Conservation (phyloP, 23 red algal genomes). For the Gracilaria caudata region DNA sequence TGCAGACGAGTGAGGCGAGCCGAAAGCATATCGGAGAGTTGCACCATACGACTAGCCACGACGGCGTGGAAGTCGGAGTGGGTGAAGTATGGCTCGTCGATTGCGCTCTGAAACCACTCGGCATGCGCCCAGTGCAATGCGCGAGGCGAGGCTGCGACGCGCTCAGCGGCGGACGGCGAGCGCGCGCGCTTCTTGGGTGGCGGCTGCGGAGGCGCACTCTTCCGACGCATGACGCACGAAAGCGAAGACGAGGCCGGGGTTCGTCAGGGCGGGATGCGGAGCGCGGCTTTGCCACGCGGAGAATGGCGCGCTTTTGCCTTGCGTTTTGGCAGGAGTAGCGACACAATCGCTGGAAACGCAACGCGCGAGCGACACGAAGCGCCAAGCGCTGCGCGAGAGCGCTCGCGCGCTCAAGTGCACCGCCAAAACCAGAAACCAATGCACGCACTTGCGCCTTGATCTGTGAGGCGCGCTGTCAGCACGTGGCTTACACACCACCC, state of each 20-base stretch:
- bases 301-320: neutral
- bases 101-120: conserved; percentile 46
- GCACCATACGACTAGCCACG: conserved; percentile 44
- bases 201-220: conserved; percentile 6
- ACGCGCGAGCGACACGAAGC: neutral
- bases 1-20: conserved; percentile 28
- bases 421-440: neutral
- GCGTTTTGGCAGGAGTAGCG: neutral
- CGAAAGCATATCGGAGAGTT: conserved; percentile 38
- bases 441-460: neutral
- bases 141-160: neutral
- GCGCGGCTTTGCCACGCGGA: neutral
- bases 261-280: neutral
- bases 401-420: neutral
- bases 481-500: neutral
- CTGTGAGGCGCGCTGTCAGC: conserved; percentile 3
- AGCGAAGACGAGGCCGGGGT: neutral
- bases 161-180: conserved; percentile 7
- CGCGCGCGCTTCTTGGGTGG: conserved; percentile 34
- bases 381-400: neutral
- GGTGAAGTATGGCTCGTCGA: conserved; percentile 72
- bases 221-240: conserved; percentile 30
- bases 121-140: conserved; percentile 39
- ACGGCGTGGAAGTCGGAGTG: conserved; percentile 76
- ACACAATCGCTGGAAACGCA: too few species aligned